Percentiles rank a stretch among this genome's conserved stretches.
Evolutionary conservation across 1,284 basidiomycete species (phyloP).

Genomic region (Leccinum proliferum): DNA sequence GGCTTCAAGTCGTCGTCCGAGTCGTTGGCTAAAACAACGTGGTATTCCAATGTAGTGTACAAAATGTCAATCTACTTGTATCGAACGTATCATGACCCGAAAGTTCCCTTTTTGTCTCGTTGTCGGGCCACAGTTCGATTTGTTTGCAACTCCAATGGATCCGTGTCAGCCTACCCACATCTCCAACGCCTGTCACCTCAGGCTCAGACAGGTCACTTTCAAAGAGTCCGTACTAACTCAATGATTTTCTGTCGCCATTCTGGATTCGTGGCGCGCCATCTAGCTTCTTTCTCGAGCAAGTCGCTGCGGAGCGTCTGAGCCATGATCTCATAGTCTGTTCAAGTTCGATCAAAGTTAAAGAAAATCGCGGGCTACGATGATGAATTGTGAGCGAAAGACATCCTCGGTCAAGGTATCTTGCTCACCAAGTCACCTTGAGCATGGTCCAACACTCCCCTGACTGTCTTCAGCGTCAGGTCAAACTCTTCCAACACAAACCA

Average conservation of each 20-base stretch:
- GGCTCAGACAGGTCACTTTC: too few species aligned
- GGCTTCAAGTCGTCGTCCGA: too few species aligned
- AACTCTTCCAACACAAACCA: constrained; percentile 64
- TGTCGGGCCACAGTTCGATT: too few species aligned
- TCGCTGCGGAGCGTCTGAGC: constrained; percentile 32
- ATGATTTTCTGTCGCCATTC: constrained; percentile 47
- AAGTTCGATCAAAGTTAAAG: constrained; percentile 57
- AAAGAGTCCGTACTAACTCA: too few species aligned
- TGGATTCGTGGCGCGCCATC: constrained; percentile 43
- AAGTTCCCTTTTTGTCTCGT: too few species aligned
- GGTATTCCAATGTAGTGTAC: too few species aligned
- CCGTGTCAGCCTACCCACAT: too few species aligned
- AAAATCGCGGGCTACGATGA: constrained; percentile 52
- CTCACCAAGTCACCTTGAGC: constrained; percentile 46
- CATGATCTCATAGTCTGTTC: constrained; percentile 47
- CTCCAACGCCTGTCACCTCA: too few species aligned
- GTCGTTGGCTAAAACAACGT: too few species aligned
- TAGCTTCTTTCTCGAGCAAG: constrained; percentile 39
- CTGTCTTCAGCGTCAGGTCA: constrained; percentile 40
- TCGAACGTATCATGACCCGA: too few species aligned
- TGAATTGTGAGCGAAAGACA: not conserved
- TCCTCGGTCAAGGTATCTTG: not conserved
- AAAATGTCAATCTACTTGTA: too few species aligned
- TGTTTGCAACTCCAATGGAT: too few species aligned
- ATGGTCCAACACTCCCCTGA: constrained; percentile 43